Base-by-base conservation (phyloP, 495 filamentous ascomycete species). In the Penicillium robsamsonii region DNA sequence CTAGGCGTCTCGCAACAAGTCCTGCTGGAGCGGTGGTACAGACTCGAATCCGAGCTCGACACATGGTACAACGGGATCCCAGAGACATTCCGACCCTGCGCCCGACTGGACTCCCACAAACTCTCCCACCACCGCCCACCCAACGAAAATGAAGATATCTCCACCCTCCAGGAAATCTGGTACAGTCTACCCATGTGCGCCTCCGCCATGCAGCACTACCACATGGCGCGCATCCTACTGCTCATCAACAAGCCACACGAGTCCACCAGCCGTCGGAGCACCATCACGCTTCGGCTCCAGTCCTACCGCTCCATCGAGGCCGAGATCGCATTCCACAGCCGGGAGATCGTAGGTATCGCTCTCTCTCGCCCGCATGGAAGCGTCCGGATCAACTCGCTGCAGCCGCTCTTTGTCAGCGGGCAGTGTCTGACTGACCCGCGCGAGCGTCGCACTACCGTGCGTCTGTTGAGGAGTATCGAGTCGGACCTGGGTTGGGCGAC, bases 151-250 rank as follows among this genome's bases (percentile, higher is more conserved):
- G 68, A 68, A 33, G 72, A 75, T 18, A 53, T 64, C 27, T 49
- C 60, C 25, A 68, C 76, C 0, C 74, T 87, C 49, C 75, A 79
- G 2, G 84, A 86, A 66, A 73, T 83, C 18, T 87, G 84, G 84
- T 80, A 81, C 60, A 83, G 80, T 56, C 73, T 83, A 3, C 79
- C 83, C 3, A 84, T 86, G 77, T 86, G 82, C 69, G 80, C 79
- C 1, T 83, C 82, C 5, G 80, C 80, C 10, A 85, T 86, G 81
- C 84, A 86, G 62, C 76, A 77, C 56, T 87, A 84, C 61, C 83
- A 87, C 60, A 84, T 87, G 79, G 80, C 81, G 0, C 81, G 80
- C 43, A 84, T 84, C 30, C 71, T 86, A 41, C 70, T 87, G 12
- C 73, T 85, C 10, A 78, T 84, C 63, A 82, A 87, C 62, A 84